These are phyloP conservation scores for Penicillium occitanis DNA, from an alignment of 2,329 filamentous ascomycete genomes.

Conservation along the genomic window DNA sequence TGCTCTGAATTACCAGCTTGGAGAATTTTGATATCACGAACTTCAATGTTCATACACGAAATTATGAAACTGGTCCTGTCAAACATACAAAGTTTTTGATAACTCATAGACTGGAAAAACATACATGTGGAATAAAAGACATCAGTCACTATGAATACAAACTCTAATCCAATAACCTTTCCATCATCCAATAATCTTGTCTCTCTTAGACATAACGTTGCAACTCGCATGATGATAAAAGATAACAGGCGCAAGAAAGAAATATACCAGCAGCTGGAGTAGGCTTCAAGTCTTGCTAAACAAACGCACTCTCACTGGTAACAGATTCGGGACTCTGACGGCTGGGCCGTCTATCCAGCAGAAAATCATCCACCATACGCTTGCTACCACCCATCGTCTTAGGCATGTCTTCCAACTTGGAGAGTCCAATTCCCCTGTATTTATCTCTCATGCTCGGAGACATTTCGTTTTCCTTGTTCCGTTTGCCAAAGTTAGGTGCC, in stretches of 20 bases:
- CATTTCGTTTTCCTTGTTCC: constrained; percentile 35
- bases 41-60: not conserved
- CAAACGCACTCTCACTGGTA: constrained; percentile 28
- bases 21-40: not conserved
- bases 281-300: constrained; percentile 23
- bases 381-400: constrained; percentile 37
- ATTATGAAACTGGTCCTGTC: not conserved
- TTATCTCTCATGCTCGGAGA: constrained; percentile 20
- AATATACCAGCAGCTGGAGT: not conserved
- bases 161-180: not conserved
- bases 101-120: not conserved
- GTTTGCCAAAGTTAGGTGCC: constrained; percentile 24
- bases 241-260: not conserved
- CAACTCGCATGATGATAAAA: not conserved
- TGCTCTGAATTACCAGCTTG: not conserved
- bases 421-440: constrained; percentile 23
- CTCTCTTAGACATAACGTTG: not conserved
- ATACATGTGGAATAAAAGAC: not conserved
- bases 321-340: constrained; percentile 24
- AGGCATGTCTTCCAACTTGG: constrained; percentile 27
- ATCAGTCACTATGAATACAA: not conserved
- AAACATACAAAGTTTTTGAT: not conserved
- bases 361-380: constrained; percentile 40
- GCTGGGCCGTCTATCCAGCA: constrained; percentile 35
- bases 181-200: not conserved